Evolutionary conservation across 306 rosid genomes (phyloP), one percentile per base, ranked within the genome.

Genomic region (Hylodesmum podocarpum): DNA sequence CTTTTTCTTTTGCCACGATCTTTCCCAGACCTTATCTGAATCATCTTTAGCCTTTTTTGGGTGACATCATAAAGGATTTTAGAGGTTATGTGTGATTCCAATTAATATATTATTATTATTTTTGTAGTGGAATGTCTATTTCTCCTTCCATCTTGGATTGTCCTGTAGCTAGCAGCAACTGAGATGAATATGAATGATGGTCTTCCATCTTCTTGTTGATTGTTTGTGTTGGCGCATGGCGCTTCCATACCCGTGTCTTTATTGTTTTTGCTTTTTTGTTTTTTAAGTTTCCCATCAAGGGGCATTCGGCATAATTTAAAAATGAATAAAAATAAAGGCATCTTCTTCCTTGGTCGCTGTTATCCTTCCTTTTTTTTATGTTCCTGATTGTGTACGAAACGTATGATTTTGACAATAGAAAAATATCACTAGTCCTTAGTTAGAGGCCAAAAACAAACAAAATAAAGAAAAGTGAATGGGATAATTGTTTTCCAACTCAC

Each of bases 381-480:
- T 25, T 66, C 25, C 10, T 61, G 66, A 34, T 13, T 40, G 14
- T 43, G 66, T 53, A 59, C 67, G 47, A 14, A 64, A 80, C 54
- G 68, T 39, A 18, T 80, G 64, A 64, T 72, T 72, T 65, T 73
- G 76, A 40, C 81, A 55, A 31, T 0, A n/a, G 64, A 28, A 66
- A 66, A 80, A 66, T 80, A 62, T 24, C 25, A 22, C 66, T 41
- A 10, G 53, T 31, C 73, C 40, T 34, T 66, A 50, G 58, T 74
- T 8, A 67, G 79, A 68, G 68, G 2, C 7, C 14, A 25, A 58
- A 49, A 29, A 43, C 50, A 37, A 54, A 28, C 16, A 37, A 54
- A 28, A 12, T 1, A 16, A 33, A 16, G 27, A 13, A 59, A 66
- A 50, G 43, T 19, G 36, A 8, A 49, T 49, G 31, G 37, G 8